A percentile compares a stretch with the other conserved stretches of the same genome.
Conservation (phyloP, 2,329 filamentous ascomycete genomes). For the Dactylella cylindrospora region DNA sequence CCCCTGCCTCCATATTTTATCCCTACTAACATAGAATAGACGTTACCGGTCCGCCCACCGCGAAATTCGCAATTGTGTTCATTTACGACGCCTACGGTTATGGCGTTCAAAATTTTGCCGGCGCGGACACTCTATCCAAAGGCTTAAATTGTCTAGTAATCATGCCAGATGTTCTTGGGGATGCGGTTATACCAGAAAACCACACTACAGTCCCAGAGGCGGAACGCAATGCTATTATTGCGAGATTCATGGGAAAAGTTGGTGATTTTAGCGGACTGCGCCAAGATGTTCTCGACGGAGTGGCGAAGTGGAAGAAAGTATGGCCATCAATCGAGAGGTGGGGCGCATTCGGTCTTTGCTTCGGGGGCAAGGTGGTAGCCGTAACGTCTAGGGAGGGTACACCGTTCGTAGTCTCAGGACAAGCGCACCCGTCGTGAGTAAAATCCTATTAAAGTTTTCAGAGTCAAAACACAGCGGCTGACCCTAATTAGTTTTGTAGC, state of each 20-base stretch:
- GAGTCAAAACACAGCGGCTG: not conserved
- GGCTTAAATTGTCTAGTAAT: constrained; percentile 9
- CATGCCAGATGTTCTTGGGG: constrained; percentile 18
- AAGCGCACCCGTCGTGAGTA: constrained; percentile 32
- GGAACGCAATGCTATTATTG: not conserved
- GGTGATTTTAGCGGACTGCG: constrained; percentile 19
- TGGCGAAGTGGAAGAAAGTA: not conserved
- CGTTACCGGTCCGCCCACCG: constrained; percentile 9
- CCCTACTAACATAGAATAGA: not conserved
- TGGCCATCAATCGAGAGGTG: constrained; percentile 23
- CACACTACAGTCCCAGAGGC: not conserved
- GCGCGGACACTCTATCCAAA: constrained; percentile 17
- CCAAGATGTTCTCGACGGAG: not conserved
- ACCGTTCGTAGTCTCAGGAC: constrained; percentile 18
- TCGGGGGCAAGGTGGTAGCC: constrained; percentile 17
- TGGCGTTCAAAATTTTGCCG: constrained; percentile 13
- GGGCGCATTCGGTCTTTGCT: constrained; percentile 20
- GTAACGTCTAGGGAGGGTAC: constrained; percentile 17
- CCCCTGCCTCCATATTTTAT: not conserved
- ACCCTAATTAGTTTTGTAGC: constrained; percentile 1
- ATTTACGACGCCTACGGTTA: constrained; percentile 34
- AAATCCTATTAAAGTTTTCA: no score
- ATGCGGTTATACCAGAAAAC: constrained; percentile 11
- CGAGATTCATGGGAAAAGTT: constrained; percentile 14
- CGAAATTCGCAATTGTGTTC: constrained; percentile 25